These are phyloP conservation scores for Yamadazyma friedrichii DNA, from an alignment of 1,139 yeast genomes.

Conservation along the genomic window DNA sequence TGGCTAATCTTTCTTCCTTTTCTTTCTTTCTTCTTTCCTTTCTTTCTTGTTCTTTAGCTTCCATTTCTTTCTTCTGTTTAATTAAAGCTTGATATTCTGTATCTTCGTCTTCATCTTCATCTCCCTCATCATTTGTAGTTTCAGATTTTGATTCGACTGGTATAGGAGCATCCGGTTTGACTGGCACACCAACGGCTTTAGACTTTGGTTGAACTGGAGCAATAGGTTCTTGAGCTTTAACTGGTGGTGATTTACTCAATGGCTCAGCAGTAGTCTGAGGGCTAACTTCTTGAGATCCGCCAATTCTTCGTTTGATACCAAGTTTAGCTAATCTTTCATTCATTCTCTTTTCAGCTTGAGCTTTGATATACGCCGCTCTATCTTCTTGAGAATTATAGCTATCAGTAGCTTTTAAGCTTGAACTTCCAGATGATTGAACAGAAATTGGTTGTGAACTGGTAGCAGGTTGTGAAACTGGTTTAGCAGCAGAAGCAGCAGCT, in stretches of 20 bases:
- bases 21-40: constrained; percentile 48
- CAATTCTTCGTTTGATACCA: constrained; percentile 57
- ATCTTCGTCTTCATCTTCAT: constrained; percentile 47
- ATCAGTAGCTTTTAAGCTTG: constrained; percentile 8
- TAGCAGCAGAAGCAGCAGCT: neutral
- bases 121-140: constrained; percentile 30
- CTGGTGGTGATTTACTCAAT: constrained; percentile 5
- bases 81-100: constrained; percentile 47
- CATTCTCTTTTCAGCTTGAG: constrained; percentile 89
- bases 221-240: constrained; percentile 1
- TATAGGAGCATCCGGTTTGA: constrained; percentile 1
- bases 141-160: neutral
- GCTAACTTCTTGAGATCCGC: constrained; percentile 10
- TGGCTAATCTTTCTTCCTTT: constrained; percentile 61
- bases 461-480: constrained; percentile 6
- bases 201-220: constrained; percentile 1
- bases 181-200: constrained; percentile 4
- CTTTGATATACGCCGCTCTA: constrained; percentile 80
- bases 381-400: constrained; percentile 53
- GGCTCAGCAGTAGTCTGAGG: constrained; percentile 1
- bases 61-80: constrained; percentile 48
- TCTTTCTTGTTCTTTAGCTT: constrained; percentile 46
- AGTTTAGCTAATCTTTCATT: constrained; percentile 83
- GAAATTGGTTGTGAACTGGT: constrained; percentile 13
- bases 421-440: constrained; percentile 13